Evolutionary conservation across 2,329 filamentous ascomycete genomes (phyloP).

Genomic region (Phyllachora maydis): DNA sequence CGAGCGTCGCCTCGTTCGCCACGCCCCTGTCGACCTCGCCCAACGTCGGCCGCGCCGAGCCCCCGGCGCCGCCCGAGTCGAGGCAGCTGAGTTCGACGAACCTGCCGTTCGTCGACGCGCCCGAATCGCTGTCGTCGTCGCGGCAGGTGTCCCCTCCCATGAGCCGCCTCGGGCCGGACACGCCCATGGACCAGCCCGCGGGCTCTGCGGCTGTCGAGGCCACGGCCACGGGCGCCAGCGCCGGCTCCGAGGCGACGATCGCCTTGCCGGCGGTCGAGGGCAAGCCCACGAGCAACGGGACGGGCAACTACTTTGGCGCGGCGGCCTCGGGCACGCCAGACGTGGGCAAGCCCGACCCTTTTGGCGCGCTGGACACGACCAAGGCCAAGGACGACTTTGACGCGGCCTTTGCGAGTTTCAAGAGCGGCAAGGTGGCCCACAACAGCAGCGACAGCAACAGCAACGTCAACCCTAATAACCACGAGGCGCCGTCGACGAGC

Average conservation of each 20-base stretch:
- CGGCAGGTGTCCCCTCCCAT: constrained; percentile 57
- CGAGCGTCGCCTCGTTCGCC: constrained; percentile 24
- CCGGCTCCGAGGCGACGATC: constrained; percentile 6
- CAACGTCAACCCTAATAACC: neutral
- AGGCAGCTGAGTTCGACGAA: constrained; percentile 61
- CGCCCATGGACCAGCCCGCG: constrained; percentile 21
- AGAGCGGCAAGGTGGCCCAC: constrained; percentile 16
- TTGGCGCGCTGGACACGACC: constrained; percentile 27
- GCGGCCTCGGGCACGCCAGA: constrained; percentile 5
- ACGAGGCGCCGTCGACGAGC: too few species aligned
- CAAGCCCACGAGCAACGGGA: constrained; percentile 11
- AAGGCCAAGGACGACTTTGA: constrained; percentile 69
- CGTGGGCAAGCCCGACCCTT: constrained; percentile 21
- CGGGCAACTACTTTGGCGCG: constrained; percentile 3
- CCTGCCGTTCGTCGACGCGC: constrained; percentile 45
- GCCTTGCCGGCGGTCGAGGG: constrained; percentile 3
- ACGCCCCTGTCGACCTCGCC: constrained; percentile 39
- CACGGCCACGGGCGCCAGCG: constrained; percentile 12
- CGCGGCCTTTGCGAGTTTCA: constrained; percentile 63
- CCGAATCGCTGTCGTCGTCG: constrained; percentile 55
- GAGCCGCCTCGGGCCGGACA: constrained; percentile 31
- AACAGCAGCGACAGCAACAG: constrained; percentile 1
- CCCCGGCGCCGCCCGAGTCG: constrained; percentile 47
- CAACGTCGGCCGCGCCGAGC: constrained; percentile 38
- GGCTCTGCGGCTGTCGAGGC: constrained; percentile 11